Conservation (phyloP, 2,329 filamentous ascomycete genomes). For the Lizonia empirigonia region DNA sequence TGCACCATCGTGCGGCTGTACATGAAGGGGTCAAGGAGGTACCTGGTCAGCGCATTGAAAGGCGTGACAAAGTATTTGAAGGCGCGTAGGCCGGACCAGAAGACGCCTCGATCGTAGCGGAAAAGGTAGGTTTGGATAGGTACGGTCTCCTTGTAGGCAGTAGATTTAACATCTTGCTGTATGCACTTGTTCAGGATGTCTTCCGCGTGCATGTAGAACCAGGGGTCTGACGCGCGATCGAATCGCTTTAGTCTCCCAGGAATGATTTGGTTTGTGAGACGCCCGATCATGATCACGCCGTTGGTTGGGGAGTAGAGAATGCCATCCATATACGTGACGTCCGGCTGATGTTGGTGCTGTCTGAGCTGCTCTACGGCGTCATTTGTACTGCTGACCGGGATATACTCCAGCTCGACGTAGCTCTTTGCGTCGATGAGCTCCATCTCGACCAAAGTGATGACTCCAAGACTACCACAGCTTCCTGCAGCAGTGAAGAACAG, state of each 20-base stretch:
- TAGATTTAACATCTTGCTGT: conserved; percentile 2
- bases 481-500: conserved; percentile 65
- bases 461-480: conserved; percentile 65
- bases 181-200: conserved; percentile 23
- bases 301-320: conserved; percentile 64
- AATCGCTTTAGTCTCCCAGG: conserved; percentile 52
- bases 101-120: conserved; percentile 67
- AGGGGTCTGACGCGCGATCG: conserved; percentile 66
- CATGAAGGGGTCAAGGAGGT: conserved; percentile 64
- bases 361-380: conserved; percentile 58
- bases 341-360: conserved; percentile 49
- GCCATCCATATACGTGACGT: conserved; percentile 71
- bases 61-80: conserved; percentile 66
- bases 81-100: conserved; percentile 67
- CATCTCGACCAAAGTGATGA: conserved; percentile 66
- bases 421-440: conserved; percentile 59
- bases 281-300: conserved; percentile 67
- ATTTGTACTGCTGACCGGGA: conserved; percentile 57
- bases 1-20: conserved; percentile 67
- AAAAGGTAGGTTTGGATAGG: conserved; percentile 62
- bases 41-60: conserved; percentile 65
- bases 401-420: conserved; percentile 68
- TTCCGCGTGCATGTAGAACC: conserved; percentile 74
- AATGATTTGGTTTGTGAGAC: conserved; percentile 57
- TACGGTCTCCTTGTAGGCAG: conserved; percentile 47